A percentile compares a stretch with the other conserved stretches of the same genome.
These are phyloP conservation scores for Penicillium frequentans DNA, from an alignment of 2,329 filamentous ascomycete genomes.

Conservation along the genomic window DNA sequence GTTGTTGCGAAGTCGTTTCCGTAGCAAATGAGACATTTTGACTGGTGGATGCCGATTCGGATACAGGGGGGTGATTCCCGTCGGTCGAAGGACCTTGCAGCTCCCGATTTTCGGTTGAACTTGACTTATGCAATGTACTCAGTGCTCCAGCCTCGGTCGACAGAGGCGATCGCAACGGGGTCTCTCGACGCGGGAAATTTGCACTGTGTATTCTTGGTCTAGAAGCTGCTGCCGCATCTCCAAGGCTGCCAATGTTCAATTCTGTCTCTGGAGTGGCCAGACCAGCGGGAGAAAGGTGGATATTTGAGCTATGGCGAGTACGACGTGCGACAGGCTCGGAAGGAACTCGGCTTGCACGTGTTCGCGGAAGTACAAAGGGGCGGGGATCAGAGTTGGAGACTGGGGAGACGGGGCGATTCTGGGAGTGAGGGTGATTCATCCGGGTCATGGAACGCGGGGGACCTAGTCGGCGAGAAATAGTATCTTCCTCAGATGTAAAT, in stretches of 20 bases:
- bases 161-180: slow-evolving; percentile 32
- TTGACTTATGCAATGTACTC: slow-evolving; percentile 12
- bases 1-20: slow-evolving; percentile 20
- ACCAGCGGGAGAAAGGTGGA: slow-evolving; percentile 32
- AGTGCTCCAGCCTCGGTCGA: slow-evolving; percentile 32
- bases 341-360: slow-evolving; percentile 37
- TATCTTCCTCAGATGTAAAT: slow-evolving; percentile 42
- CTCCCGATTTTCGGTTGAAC: slow-evolving; percentile 8
- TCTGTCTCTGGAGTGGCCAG: slow-evolving; percentile 45
- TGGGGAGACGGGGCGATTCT: slow-evolving; percentile 54
- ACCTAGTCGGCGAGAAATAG: slow-evolving; percentile 27
- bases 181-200: slow-evolving; percentile 32
- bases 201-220: slow-evolving; percentile 35
- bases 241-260: slow-evolving; percentile 28
- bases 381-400: slow-evolving; percentile 53
- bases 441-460: slow-evolving; percentile 25
- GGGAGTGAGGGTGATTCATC: slow-evolving; percentile 26
- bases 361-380: slow-evolving; percentile 47
- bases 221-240: slow-evolving; percentile 23
- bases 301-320: slow-evolving; percentile 30
- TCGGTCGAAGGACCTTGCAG: slow-evolving; percentile 12
- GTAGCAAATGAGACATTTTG: slow-evolving; percentile 26
- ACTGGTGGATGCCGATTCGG: slow-evolving; percentile 19
- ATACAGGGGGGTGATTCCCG: slow-evolving; percentile 4
- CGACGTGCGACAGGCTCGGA: slow-evolving; percentile 54